Conservation (phyloP, 2,329 filamentous ascomycete genomes). For the Leptodontidium sp. region DNA sequence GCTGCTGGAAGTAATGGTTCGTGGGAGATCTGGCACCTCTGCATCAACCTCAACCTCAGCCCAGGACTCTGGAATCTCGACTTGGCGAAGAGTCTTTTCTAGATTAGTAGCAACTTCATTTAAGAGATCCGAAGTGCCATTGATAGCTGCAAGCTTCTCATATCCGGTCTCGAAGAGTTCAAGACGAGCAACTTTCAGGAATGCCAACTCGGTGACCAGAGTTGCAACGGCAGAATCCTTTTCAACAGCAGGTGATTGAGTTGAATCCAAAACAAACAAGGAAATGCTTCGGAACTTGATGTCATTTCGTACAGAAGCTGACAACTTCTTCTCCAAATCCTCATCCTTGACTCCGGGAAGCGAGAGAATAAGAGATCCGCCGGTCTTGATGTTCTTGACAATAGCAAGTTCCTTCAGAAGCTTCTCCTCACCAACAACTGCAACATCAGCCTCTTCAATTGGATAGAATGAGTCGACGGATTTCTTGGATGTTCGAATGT, state of each 20-base stretch:
- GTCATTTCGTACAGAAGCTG: slow-evolving; percentile 72
- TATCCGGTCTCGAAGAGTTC: slow-evolving; percentile 68
- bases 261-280: slow-evolving; percentile 79
- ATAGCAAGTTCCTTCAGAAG: slow-evolving; percentile 82
- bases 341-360: slow-evolving; percentile 85
- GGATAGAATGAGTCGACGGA: slow-evolving; percentile 86
- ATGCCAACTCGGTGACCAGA: slow-evolving; percentile 80
- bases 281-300: slow-evolving; percentile 74
- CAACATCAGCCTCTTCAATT: slow-evolving; percentile 79
- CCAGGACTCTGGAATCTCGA: slow-evolving; percentile 85
- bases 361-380: slow-evolving; percentile 78
- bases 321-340: slow-evolving; percentile 87
- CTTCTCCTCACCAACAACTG: slow-evolving; percentile 80
- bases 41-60: slow-evolving; percentile 70
- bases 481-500: slow-evolving; percentile 84
- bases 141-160: slow-evolving; percentile 70
- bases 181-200: slow-evolving; percentile 79
- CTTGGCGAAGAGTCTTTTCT: slow-evolving; percentile 71
- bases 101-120: slow-evolving; percentile 72
- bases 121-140: slow-evolving; percentile 58
- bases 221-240: slow-evolving; percentile 68
- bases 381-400: slow-evolving; percentile 71
- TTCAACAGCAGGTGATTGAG: slow-evolving; percentile 72
- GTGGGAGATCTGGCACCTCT: slow-evolving; percentile 61
- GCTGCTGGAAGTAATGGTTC: slow-evolving; percentile 77